phyloP scores from a whole-genome alignment of 352 stramenopile species.

The Phytopythium kandeliae region DNA sequence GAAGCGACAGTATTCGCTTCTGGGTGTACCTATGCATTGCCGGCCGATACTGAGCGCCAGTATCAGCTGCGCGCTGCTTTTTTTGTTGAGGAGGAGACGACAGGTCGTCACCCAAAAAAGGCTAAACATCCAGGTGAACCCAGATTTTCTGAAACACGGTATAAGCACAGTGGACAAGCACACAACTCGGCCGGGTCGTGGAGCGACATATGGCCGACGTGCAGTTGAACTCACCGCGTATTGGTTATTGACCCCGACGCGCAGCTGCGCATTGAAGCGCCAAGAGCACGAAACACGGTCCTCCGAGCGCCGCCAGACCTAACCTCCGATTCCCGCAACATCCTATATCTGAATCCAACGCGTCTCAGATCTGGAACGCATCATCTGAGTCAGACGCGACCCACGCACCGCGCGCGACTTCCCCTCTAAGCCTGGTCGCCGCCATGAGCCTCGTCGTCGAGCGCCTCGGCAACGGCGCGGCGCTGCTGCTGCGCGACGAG shows the following conservation, averaged over 20 bases:
- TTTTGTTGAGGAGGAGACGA: not conserved
- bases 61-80: not conserved
- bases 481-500: constrained; percentile 66
- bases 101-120: not conserved
- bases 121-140: no score
- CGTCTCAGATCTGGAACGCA: no score
- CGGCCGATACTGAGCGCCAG: not conserved
- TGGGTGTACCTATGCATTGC: not conserved
- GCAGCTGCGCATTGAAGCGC: not conserved
- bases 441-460: constrained; percentile 61
- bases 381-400: no score
- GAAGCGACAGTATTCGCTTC: not conserved
- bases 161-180: no score
- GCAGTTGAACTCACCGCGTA: not conserved
- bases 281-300: not conserved
- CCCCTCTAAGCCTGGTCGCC: not conserved
- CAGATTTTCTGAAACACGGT: not conserved
- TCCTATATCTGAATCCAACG: no score
- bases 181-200: no score
- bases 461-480: constrained; percentile 56
- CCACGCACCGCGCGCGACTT: not conserved
- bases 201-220: no score
- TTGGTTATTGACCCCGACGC: not conserved
- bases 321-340: not conserved
- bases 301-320: not conserved